A percentile compares a stretch with the other conserved stretches of the same genome.
These are phyloP conservation scores for Wickerhamomyces tratensis DNA, from an alignment of 805 yeast species.

Conservation along the genomic window DNA sequence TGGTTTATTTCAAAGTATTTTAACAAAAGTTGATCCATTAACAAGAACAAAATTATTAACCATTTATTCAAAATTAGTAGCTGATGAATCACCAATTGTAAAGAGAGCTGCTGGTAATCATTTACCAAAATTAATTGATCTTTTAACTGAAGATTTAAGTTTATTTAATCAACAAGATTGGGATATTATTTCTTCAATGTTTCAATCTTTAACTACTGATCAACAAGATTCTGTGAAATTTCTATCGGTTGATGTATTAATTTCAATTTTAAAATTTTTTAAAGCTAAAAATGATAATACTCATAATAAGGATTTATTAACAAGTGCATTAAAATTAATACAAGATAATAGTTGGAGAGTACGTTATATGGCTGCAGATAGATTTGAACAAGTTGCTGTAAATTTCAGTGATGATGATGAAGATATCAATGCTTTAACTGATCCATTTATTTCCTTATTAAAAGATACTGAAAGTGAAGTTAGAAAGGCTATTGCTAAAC, in stretches of 20 bases:
- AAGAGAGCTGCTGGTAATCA: conserved; percentile 87
- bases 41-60: conserved; percentile 54
- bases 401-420: conserved; percentile 49
- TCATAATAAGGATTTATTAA: conserved; percentile 54
- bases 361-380: conserved; percentile 95
- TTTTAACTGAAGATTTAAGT: conserved; percentile 39
- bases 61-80: conserved; percentile 59
- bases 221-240: conserved; percentile 94
- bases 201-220: conserved; percentile 66
- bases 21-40: conserved; percentile 45
- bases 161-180: conserved; percentile 50
- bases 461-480: conserved; percentile 96
- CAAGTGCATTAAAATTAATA: conserved; percentile 60
- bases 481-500: conserved; percentile 88
- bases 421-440: conserved; percentile 38
- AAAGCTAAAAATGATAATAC: conserved; percentile 45
- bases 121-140: conserved; percentile 64
- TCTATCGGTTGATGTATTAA: conserved; percentile 77
- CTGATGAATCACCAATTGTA: conserved; percentile 97
- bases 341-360: conserved; percentile 97
- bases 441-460: conserved; percentile 66
- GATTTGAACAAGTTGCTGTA: conserved; percentile 64
- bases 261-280: conserved; percentile 68
- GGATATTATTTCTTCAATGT: conserved; percentile 76
- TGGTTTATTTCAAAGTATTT: conserved; percentile 70